phyloP scores from a whole-genome alignment of 2,329 filamentous ascomycete genomes.

The Pseudogymnoascus sp. region DNA sequence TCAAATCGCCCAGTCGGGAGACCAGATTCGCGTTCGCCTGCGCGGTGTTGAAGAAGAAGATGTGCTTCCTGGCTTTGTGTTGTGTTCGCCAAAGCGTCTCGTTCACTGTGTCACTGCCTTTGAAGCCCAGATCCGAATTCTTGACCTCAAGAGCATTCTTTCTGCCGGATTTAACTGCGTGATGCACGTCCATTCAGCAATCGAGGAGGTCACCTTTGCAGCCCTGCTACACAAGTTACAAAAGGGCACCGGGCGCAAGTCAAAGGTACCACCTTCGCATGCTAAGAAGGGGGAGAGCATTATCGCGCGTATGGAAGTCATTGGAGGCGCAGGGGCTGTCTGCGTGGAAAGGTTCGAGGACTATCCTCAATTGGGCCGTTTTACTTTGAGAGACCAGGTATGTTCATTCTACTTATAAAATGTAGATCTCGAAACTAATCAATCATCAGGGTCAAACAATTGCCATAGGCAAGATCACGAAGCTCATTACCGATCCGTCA shows the following conservation, averaged over 20 bases:
- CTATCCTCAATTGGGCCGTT: slow-evolving; percentile 87
- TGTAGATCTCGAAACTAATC: slow-evolving; percentile 11
- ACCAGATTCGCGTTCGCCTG: slow-evolving; percentile 86
- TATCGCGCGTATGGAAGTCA: slow-evolving; percentile 85
- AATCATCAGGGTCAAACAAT: slow-evolving; percentile 82
- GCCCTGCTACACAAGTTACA: slow-evolving; percentile 87
- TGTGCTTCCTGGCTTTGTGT: slow-evolving; percentile 86
- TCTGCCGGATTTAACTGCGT: slow-evolving; percentile 97
- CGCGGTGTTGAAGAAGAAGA: slow-evolving; percentile 97
- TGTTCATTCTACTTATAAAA: slow-evolving; percentile 21
- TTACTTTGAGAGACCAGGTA: slow-evolving; percentile 83
- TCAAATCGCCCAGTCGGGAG: slow-evolving; percentile 71
- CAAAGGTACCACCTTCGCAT: slow-evolving; percentile 86
- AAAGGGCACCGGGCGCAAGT: slow-evolving; percentile 88
- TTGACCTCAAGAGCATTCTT: slow-evolving; percentile 90
- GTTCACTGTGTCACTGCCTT: slow-evolving; percentile 86
- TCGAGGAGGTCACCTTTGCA: slow-evolving; percentile 92
- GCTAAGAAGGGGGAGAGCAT: slow-evolving; percentile 76
- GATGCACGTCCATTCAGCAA: slow-evolving; percentile 91
- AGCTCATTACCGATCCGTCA: slow-evolving; percentile 50
- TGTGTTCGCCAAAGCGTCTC: slow-evolving; percentile 87
- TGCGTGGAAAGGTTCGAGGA: slow-evolving; percentile 95
- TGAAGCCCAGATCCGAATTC: slow-evolving; percentile 91
- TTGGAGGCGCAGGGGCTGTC: slow-evolving; percentile 73
- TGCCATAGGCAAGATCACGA: slow-evolving; percentile 98